Conservation (phyloP, 1,284 basidiomycete species). For the Exobasidium cylindrosporum region DNA sequence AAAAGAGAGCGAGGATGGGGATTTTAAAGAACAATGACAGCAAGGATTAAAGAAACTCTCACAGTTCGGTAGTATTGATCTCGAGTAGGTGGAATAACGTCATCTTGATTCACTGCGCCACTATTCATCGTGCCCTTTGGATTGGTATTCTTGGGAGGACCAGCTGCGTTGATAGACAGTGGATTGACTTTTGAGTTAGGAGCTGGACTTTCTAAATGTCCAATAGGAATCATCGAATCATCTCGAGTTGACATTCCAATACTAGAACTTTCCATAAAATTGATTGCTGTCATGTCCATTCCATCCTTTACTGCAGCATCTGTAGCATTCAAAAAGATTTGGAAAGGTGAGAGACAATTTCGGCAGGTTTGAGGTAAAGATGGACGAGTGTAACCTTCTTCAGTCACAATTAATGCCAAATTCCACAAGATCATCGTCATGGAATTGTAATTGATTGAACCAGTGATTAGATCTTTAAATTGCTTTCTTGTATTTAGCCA, state of each 20-base stretch:
- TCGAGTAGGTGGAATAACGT: constrained; percentile 9
- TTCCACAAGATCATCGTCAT: constrained; percentile 33
- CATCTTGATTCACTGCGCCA: constrained; percentile 5
- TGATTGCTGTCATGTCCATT: constrained; percentile 10
- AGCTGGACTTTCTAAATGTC: background rate
- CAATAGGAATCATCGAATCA: background rate
- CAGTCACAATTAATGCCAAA: constrained; percentile 27
- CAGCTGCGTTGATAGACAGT: background rate
- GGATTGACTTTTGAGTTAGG: background rate
- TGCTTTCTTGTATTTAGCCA: constrained; percentile 40
- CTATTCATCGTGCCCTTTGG: background rate
- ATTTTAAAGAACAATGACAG: background rate
- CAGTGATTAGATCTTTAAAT: constrained; percentile 24
- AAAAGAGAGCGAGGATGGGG: background rate
- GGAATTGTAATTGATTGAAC: constrained; percentile 28
- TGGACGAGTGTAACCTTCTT: constrained; percentile 37
- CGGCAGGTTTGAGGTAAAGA: constrained; percentile 30
- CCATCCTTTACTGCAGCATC: constrained; percentile 18
- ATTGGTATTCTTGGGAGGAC: background rate
- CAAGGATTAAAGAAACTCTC: background rate
- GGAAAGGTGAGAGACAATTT: constrained; percentile 35
- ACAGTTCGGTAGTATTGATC: constrained; percentile 4
- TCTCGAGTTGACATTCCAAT: constrained; percentile 1
- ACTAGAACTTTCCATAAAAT: constrained; percentile 7
- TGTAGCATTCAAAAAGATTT: constrained; percentile 17